Evolutionary conservation across 208 protist genomes (phyloP), one percentile per base, ranked within the genome.

Genomic region (Wallacemonas sp.): DNA sequence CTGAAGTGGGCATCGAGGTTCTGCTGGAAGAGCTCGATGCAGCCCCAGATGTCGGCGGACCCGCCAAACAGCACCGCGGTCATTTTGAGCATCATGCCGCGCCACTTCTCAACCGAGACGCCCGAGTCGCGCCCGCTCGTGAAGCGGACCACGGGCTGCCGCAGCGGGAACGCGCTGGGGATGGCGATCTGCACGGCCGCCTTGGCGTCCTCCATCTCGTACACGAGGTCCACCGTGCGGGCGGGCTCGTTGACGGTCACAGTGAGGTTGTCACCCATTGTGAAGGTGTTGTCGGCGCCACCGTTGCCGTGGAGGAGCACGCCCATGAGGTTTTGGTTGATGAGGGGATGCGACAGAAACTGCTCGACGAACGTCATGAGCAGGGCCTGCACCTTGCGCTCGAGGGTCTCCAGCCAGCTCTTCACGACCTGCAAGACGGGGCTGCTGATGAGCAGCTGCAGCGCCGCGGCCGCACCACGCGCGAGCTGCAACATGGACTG

Each of bases 1-100:
- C 72, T 65, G 71, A 94, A 96, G 74, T 98, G 88, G n/a, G 81
- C 87, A 30, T 90, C 88, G n/a, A 98, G 55, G 73, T 98, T 98
- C 24, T 72, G 75, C 33, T 81, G 76, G 69, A 94, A 96, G 26
- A 97, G 81, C 43, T 83, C 78, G n/a, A 96, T 80, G 72, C 86
- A 95, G 32, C 94, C 77, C 87, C 90, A 97, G 19, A 97, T 64
- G 66, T 86, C 84, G 1, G 84, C 64, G 3, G 81, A 81, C 17
- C 83, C 83, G 33, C 78, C 69, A 47, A 96, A 95, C n/a, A 98
- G 78, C 23, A 93, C 76, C 27, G 72, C 83, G 2, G 88, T 94
- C 88, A 98, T 97, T 57, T 84, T 80, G 41, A 97, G 78, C 78
- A 96, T 89, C 94, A 92, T 96, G 44, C 76, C 54, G 11, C 90